These are phyloP conservation scores for Bipolaris sorokiniana DNA, from an alignment of 2,329 filamentous ascomycete species.

Conservation along the genomic window DNA sequence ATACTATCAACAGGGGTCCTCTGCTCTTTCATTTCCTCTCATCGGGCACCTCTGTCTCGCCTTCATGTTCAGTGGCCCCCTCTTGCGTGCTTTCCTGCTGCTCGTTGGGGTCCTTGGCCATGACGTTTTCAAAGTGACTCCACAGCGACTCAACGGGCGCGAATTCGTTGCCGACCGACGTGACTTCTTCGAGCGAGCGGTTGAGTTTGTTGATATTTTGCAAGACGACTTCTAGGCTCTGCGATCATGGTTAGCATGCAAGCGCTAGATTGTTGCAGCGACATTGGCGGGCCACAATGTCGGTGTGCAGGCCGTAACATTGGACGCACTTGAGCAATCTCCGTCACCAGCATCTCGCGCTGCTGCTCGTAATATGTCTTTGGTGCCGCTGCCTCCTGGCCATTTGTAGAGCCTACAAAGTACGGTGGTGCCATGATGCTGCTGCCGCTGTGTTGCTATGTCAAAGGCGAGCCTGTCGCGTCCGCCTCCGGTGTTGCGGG, in stretches of 20 bases:
- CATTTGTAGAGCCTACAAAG: slow-evolving; percentile 28
- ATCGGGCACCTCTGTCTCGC: slow-evolving; percentile 28
- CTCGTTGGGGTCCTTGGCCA: slow-evolving; percentile 72
- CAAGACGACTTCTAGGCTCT: slow-evolving; percentile 84
- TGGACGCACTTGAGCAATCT: slow-evolving; percentile 70
- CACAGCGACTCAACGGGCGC: slow-evolving; percentile 95
- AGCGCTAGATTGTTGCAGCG: slow-evolving; percentile 32
- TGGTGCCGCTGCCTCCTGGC: slow-evolving; percentile 22
- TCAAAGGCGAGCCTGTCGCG: slow-evolving; percentile 8
- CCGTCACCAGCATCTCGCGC: slow-evolving; percentile 71
- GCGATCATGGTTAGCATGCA: neutral
- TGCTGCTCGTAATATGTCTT: slow-evolving; percentile 75
- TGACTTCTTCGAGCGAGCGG: slow-evolving; percentile 86
- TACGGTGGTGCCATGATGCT: slow-evolving; percentile 29
- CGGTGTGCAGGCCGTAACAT: neutral
- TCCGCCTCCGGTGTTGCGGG: slow-evolving; percentile 17
- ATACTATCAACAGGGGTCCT: neutral
- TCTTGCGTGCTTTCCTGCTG: slow-evolving; percentile 29
- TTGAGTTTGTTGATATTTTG: slow-evolving; percentile 97
- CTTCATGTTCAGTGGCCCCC: slow-evolving; percentile 32
- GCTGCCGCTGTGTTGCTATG: slow-evolving; percentile 1
- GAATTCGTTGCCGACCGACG: slow-evolving; percentile 95
- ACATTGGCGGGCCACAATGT: slow-evolving; percentile 42
- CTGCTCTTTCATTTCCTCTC: slow-evolving; percentile 24
- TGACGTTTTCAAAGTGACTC: slow-evolving; percentile 96